Evolutionary conservation across 495 filamentous ascomycete genomes (phyloP), one percentile per base, ranked within the genome.

Genomic region (Cercophora sp.): DNA sequence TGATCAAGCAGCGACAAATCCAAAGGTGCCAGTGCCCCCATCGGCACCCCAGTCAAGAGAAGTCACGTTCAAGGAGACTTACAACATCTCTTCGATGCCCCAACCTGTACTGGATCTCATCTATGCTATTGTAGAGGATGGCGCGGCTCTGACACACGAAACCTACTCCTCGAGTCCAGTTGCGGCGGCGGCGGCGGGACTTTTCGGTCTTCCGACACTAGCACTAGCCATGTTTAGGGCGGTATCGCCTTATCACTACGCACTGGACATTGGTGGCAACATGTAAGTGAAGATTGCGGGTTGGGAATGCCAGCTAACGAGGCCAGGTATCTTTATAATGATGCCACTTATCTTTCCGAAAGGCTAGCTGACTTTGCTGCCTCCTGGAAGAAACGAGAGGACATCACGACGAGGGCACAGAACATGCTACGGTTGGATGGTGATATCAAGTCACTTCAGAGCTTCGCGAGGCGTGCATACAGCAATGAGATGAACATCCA

Each of bases 191-290:
- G 88, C 87, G 5, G 65, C 81, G 19, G 87, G 83, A 3, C 77
- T 99, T 6, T 85, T 91, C 59, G 79, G 83, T 32, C 71, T 99
- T 8, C 92, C 93, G 22, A 88, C 88, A 1, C 79, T 94, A 25
- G 78, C 91, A 16, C 72, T 99, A 19, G 89, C 91, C 22, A 88
- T 95, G 81, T 97, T 91, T 70, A 86, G 94, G 42, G 91, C 93
- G 10, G 83, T 88, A 2, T 86, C 90, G 4, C 83, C 89, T 3
- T 81, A 84, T 8, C 89, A 88, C 63, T 99, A 99, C 68, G 66
- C 76, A 0, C 58, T 77, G 18, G 74, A 84, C 31, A 67, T 71
- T 16, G 80, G 84, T 22, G 89, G 89, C 4, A 88, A 87, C 60
- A 93, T 96, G 88, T 79, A 69, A 59, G 74, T 51, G 8, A 8